Percentiles rank a stretch among this genome's conserved stretches.
Evolutionary conservation across 2,329 filamentous ascomycete genomes (phyloP).

Genomic region (Monosporascus sp.): DNA sequence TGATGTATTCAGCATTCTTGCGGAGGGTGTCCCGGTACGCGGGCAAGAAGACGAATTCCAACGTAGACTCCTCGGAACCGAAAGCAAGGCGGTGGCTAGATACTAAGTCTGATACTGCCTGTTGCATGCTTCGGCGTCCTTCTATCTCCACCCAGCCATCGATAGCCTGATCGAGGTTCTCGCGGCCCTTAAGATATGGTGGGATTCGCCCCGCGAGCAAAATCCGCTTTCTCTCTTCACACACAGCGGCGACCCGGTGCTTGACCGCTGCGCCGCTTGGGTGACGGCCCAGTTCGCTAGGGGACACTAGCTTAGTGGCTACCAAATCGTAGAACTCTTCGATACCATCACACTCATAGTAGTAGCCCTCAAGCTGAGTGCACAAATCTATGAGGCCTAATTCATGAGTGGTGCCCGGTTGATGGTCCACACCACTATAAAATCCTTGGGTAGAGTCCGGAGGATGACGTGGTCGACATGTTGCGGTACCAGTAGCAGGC

Average conservation of each 20-base stretch:
- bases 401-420: not conserved
- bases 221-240: slow-evolving; percentile 3
- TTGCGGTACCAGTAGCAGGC: no score
- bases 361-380: slow-evolving; percentile 5
- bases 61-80: slow-evolving; percentile 7
- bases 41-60: slow-evolving; percentile 5
- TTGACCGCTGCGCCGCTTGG: slow-evolving; percentile 1
- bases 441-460: not conserved
- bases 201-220: slow-evolving; percentile 4
- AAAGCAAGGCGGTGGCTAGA: slow-evolving; percentile 6
- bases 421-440: not conserved
- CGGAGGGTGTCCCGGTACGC: slow-evolving; percentile 3
- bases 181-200: slow-evolving; percentile 1
- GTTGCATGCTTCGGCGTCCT: slow-evolving; percentile 4
- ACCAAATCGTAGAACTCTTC: slow-evolving; percentile 5
- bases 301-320: not conserved
- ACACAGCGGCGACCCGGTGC: slow-evolving; percentile 5
- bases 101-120: slow-evolving; percentile 1
- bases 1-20: slow-evolving; percentile 8
- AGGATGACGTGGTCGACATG: not conserved
- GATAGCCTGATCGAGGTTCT: slow-evolving; percentile 10
- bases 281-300: not conserved
- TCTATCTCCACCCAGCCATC: slow-evolving; percentile 13
- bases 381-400: slow-evolving; percentile 6
- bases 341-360: slow-evolving; percentile 1